Evolutionary conservation across 2,329 filamentous ascomycete genomes (phyloP).

Genomic region (Fusarium tuaranense): DNA sequence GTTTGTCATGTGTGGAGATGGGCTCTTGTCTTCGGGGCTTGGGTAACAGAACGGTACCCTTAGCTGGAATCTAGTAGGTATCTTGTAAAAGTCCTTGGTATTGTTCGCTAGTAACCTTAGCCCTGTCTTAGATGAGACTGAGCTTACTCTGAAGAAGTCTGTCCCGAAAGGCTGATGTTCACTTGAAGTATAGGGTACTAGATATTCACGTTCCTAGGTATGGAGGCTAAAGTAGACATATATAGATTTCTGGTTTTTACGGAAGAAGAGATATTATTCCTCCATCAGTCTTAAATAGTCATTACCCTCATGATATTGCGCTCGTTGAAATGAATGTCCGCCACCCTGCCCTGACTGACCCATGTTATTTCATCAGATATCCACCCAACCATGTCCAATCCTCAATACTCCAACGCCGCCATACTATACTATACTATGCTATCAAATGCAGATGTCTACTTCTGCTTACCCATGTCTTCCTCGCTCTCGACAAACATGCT

Average conservation of each 20-base stretch:
- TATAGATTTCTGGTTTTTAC: conserved; percentile 26
- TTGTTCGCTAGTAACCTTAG: background rate
- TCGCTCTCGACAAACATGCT: conserved; percentile 57
- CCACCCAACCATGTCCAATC: background rate
- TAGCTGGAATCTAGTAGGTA: background rate
- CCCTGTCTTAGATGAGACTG: background rate
- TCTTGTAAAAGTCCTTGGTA: background rate
- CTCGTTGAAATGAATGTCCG: conserved; percentile 34
- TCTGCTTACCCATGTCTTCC: conserved; percentile 52
- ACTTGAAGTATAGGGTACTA: background rate
- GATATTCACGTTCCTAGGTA: conserved; percentile 3
- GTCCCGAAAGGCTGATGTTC: background rate
- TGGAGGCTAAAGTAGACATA: conserved; percentile 28
- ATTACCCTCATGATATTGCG: conserved; percentile 15
- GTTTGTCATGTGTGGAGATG: background rate
- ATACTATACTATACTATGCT: background rate
- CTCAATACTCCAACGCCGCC: conserved; percentile 35
- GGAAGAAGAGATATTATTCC: conserved; percentile 26
- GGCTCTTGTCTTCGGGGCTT: background rate
- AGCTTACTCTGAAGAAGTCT: background rate
- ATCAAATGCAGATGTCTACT: conserved; percentile 14
- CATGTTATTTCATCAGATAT: conserved; percentile 1
- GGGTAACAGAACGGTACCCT: background rate
- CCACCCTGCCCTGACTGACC: background rate
- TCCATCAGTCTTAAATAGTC: conserved; percentile 11